phyloP scores from a whole-genome alignment of 345 rosid genomes.

The Corchorus capsularis region DNA sequence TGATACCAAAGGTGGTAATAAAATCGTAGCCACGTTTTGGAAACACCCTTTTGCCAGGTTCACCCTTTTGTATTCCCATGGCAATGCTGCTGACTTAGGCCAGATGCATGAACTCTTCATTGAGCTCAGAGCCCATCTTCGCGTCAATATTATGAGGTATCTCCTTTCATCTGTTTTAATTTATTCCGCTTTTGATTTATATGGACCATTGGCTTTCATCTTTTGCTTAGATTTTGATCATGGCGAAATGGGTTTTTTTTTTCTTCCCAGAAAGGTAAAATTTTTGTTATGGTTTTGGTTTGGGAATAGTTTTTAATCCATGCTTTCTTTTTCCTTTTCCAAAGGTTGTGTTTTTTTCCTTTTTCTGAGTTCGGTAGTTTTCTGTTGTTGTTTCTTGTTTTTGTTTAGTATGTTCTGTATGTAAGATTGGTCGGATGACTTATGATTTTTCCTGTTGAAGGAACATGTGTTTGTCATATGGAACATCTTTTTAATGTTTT shows the following conservation, averaged over 20 bases:
- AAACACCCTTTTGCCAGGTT: slow-evolving; percentile 90
- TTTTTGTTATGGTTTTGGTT: neutral
- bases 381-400: neutral
- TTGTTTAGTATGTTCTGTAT: neutral
- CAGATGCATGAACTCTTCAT: slow-evolving; percentile 95
- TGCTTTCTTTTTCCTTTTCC: neutral
- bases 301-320: neutral
- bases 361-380: slow-evolving; percentile 2
- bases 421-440: neutral
- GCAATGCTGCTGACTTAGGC: slow-evolving; percentile 97
- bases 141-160: slow-evolving; percentile 95
- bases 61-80: slow-evolving; percentile 91
- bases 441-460: neutral
- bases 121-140: slow-evolving; percentile 93
- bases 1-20: slow-evolving; percentile 74
- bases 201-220: neutral
- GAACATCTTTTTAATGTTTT: neutral
- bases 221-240: slow-evolving; percentile 24
- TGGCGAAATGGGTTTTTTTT: neutral
- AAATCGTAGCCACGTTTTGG: slow-evolving; percentile 91
- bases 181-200: neutral
- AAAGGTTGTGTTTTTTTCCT: neutral
- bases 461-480: slow-evolving; percentile 4
- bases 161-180: neutral
- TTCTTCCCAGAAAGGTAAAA: neutral